A percentile compares a stretch with the other conserved stretches of the same genome.
phyloP scores from a whole-genome alignment of 768 basidiomycete genomes.

The Pleurotus citrinopileatus region DNA sequence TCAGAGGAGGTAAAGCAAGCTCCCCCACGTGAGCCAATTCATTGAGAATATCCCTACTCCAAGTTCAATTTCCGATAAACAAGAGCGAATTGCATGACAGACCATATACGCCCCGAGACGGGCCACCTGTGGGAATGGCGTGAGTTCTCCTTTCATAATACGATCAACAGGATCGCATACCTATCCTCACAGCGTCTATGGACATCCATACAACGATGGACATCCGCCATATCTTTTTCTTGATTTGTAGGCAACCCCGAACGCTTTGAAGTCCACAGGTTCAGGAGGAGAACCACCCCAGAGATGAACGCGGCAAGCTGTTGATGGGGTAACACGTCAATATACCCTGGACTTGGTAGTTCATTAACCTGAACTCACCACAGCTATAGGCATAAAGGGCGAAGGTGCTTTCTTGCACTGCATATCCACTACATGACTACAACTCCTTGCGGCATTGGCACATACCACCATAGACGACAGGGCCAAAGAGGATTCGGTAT shows the following conservation, averaged over 20 bases:
- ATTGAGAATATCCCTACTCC: constrained; percentile 16
- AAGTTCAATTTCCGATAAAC: not conserved
- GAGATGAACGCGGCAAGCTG: constrained; percentile 34
- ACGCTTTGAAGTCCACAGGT: constrained; percentile 60
- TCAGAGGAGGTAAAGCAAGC: constrained; percentile 15
- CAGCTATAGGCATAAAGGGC: constrained; percentile 25
- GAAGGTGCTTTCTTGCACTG: constrained; percentile 37
- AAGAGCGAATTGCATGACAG: constrained; percentile 10
- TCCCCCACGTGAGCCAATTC: constrained; percentile 19
- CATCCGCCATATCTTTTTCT: constrained; percentile 54
- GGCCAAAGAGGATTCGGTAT: constrained; percentile 40
- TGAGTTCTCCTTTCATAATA: not conserved
- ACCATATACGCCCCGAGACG: constrained; percentile 39
- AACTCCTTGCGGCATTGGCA: constrained; percentile 78
- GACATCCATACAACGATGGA: constrained; percentile 54
- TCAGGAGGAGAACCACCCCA: constrained; percentile 57
- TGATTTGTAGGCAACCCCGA: constrained; percentile 44
- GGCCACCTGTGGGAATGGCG: constrained; percentile 30
- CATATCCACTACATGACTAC: constrained; percentile 70
- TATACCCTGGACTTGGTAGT: not conserved
- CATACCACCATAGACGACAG: constrained; percentile 75
- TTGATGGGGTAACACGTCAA: not conserved
- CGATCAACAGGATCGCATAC: constrained; percentile 19
- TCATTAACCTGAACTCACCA: constrained; percentile 4
- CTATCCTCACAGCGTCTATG: constrained; percentile 39